Evolutionary conservation across 108 stramenopile genomes (phyloP).

Genomic region (Skeletonema potamos): DNA sequence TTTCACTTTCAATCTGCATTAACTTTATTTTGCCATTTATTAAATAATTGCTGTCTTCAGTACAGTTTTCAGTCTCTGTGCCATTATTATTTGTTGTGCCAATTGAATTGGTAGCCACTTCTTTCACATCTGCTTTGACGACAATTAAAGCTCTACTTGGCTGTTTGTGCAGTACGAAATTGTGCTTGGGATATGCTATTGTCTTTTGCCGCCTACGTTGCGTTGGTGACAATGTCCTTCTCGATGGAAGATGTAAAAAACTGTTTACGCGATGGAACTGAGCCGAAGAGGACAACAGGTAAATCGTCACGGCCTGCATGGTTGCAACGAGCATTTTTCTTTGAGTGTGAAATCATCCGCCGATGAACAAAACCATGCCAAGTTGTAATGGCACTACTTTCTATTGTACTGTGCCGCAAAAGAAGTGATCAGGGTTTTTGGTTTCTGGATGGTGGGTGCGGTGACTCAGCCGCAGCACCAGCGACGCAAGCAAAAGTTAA

Average conservation of each 20-base stretch:
- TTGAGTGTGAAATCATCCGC: too few relatives aligned
- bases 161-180: not conserved
- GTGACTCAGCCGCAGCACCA: not conserved
- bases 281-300: not conserved
- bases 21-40: not conserved
- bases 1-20: not conserved
- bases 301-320: not conserved
- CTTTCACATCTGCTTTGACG: not conserved
- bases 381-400: too few relatives aligned
- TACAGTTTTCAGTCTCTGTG: not conserved
- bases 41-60: not conserved
- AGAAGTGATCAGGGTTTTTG: too few relatives aligned
- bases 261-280: not conserved
- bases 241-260: not conserved
- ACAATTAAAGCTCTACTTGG: not conserved
- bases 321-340: not conserved
- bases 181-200: not conserved
- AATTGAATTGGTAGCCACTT: not conserved
- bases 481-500: not conserved
- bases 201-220: not conserved
- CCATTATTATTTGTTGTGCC: not conserved
- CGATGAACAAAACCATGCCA: too few relatives aligned
- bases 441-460: too few relatives aligned
- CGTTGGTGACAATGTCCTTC: not conserved
- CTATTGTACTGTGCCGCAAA: too few relatives aligned